Evolutionary conservation across 2,329 filamentous ascomycete genomes (phyloP), one percentile per base, ranked within the genome.

Genomic region (Colletotrichum kahawae): DNA sequence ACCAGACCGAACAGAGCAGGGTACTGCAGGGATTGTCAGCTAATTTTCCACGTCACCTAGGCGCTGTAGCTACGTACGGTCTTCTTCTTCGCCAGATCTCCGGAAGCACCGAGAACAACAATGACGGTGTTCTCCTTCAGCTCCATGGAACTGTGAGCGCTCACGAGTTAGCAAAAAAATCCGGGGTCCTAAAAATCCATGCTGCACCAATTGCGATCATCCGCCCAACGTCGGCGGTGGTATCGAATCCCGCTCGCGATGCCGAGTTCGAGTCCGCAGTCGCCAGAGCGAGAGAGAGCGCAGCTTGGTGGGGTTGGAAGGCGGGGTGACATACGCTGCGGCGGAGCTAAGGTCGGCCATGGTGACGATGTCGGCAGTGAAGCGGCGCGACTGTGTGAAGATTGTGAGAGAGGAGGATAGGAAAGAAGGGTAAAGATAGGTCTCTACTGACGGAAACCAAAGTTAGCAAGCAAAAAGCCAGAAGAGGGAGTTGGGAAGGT

Each of bases 11-110:
- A 99, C 71, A 99, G 93, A 76, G 97, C 97, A 79, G 97, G 97
- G 88, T 98, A 99, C 95, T 98, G 79, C 73, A 34, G 34, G 75
- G 67, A 51, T 77, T 77, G 80, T 86, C 79, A 83, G 81, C 79
- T 79, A 14, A 38, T 54, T 60, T 29, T 60, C 70, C 70, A 60
- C 51, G 63, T 54, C 24, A 51, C 27, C 31, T 14, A 34, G 24
- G 34, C 36, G 57, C 70, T 54, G 48, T 38, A 62, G 33, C 36
- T 73, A 66, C 77, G 84, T 87, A 98, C 95, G 60, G 97, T 99
- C 93, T 99, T 99, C 93, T 99, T 99, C 92, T 99, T 99, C 67
- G 97, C 97, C 79, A 99, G 89, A 90, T 99, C 97, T 82, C 97
- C 97, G 68, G 97, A 99, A 79, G 97, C 97, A 82, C 97, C 97